These are phyloP conservation scores for Boeremia exigua DNA, from an alignment of 2,329 filamentous ascomycete genomes.

Conservation along the genomic window DNA sequence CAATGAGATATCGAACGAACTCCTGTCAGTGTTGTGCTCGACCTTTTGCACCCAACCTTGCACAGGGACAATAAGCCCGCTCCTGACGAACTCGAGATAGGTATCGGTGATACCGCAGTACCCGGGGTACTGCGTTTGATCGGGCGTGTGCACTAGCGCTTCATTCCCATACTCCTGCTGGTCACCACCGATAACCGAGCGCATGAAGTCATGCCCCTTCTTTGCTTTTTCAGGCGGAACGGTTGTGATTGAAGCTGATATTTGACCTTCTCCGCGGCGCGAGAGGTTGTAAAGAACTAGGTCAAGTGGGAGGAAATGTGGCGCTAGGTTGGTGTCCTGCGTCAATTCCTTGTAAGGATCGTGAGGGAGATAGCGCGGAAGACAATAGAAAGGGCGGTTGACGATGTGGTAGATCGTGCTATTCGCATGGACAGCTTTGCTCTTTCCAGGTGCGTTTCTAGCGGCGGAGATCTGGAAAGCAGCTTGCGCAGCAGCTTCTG, in stretches of 20 bases:
- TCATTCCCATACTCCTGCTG: conserved; percentile 49
- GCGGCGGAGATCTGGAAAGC: conserved; percentile 73
- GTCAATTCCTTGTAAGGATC: conserved; percentile 28
- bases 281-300: conserved; percentile 73
- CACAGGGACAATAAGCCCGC: conserved; percentile 55
- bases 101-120: conserved; percentile 74
- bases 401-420: conserved; percentile 72
- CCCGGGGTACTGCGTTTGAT: conserved; percentile 59
- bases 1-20: conserved; percentile 12
- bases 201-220: conserved; percentile 58
- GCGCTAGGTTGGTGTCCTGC: conserved; percentile 50
- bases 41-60: conserved; percentile 46
- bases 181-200: conserved; percentile 52
- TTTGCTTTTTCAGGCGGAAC: conserved; percentile 65
- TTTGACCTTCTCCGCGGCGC: conserved; percentile 62
- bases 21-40: conserved; percentile 6
- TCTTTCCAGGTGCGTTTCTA: conserved; percentile 56
- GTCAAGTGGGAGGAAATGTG: conserved; percentile 74
- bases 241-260: conserved; percentile 69
- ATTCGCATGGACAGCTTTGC: conserved; percentile 33
- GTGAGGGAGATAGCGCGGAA: conserved; percentile 61
- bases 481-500: conserved; percentile 76
- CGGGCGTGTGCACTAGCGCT: conserved; percentile 49
- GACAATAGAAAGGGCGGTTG: conserved; percentile 73
- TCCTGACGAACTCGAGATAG: conserved; percentile 76